phyloP scores from a whole-genome alignment of 176 grass and related monocot genomes.

The Cenchrus purpureus region DNA sequence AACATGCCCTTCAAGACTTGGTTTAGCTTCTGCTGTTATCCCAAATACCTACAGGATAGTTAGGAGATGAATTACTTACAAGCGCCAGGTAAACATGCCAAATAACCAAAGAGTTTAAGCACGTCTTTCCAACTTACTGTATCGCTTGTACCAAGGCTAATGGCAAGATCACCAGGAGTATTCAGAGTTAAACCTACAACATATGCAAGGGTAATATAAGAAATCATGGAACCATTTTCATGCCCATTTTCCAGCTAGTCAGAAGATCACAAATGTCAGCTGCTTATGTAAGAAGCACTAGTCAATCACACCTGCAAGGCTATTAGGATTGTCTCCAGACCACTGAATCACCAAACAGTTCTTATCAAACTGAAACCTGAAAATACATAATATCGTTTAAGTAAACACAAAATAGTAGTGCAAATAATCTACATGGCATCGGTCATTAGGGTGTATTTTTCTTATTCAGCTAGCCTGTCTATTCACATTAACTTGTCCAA shows the following conservation, averaged over 20 bases:
- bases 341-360: conserved; percentile 86
- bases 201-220: conserved; percentile 28
- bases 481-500: background rate
- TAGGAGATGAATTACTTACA: background rate
- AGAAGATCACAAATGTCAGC: conserved; percentile 30
- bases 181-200: conserved; percentile 85
- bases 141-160: conserved; percentile 98
- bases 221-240: conserved; percentile 15
- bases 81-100: background rate
- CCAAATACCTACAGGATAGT: conserved; percentile 75
- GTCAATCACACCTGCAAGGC: conserved; percentile 81
- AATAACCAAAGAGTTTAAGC: background rate
- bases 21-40: conserved; percentile 82
- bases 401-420: background rate
- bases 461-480: background rate
- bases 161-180: conserved; percentile 87
- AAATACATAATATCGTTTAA: conserved; percentile 27
- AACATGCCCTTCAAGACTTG: conserved; percentile 92
- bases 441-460: background rate
- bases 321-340: conserved; percentile 98
- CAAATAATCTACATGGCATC: background rate
- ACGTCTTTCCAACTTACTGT: conserved; percentile 64
- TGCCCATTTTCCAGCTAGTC: background rate
- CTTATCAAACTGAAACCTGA: conserved; percentile 84
- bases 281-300: conserved; percentile 12